Base-by-base conservation (phyloP, 2,329 filamentous ascomycete genomes). In the Talaromyces marneffei region DNA sequence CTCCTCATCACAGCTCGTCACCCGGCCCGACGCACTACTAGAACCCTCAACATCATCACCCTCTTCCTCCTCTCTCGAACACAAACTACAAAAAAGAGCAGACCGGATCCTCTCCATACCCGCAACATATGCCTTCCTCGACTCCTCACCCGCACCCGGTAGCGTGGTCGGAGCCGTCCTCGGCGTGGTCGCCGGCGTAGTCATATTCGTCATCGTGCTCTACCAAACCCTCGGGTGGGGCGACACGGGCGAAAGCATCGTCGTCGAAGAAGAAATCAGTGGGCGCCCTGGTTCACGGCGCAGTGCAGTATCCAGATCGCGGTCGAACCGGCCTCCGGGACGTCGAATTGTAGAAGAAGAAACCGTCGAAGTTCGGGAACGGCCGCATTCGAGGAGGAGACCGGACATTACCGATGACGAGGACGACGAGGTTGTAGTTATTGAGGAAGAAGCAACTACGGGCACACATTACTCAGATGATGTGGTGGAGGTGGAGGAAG, bases 81-180 rank as follows among this genome's bases (percentile, higher is more conserved):
- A 50, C 3, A 20, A 31, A 3, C 50, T 63, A 25, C 37, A 60
- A 10, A 63, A 60, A 54, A 20, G 58, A 31, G 33, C 40, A 16
- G 27, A 31, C 63, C 66, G 66, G 59, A 73, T 75, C 57, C 66
- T 77, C 66, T 77, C 84, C 63, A 86, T 89, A 66, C 85, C 86
- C 1, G 80, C 83, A 27, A 84, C 84, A 66, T 89, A 89, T 73
- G 78, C 80, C 50, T 77, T 78, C 57, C 75, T 84, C 35, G 73
- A 82, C 69, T 68, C 74, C 27, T 80, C 83, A 5, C 84, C 84
- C 0, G 52, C 78, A 0, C 80, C 85, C 0, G 85, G 83, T 59
- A 80, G 80, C 40, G 80, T 88, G 1, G 84, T 80, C 9, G 86
- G 85, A 59, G 87, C 87, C 62, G 81, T 77, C 64, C 70, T 83